Evolutionary conservation across 2,329 filamentous ascomycete species (phyloP), one percentile per base, ranked within the genome.

Genomic region (Colletotrichum cereale): DNA sequence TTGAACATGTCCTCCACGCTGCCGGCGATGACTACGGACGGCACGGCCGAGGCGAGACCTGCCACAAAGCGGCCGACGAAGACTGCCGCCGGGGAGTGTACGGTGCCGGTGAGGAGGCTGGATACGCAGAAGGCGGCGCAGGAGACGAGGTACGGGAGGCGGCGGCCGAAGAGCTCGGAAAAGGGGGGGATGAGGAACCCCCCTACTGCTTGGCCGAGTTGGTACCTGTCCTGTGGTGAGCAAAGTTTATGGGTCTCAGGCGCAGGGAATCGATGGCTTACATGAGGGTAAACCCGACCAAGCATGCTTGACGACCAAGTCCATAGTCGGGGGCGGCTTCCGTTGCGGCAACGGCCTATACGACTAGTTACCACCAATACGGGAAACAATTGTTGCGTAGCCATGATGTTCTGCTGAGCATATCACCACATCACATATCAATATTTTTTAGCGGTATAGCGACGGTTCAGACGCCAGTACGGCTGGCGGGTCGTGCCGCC

Each of bases 1-100:
- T 85, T 82, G 77, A 82, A 86, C 75, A 87, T 82, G 71, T 87
- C 85, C 70, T 87, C 85, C 40, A 87, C 80, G 61, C 82, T 85
- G 1, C 86, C 85, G 0, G 83, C 80, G 11, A 84, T 81, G 7
- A 87, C 83, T 29, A 84, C 83, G 0, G 84, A 81, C 2, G 85
- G 85, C 16, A 86, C 81, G 5, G 85, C 84, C 0, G 85, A 86
- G 12, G 84, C 76, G 6, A 85, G 73, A 0, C 86, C 86, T 4
- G 82, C 81, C 5, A 84, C 29, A 44, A 85, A 80, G 7, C 86
- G 80, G 31, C 84, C 83, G 2, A 84, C 53, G n/a, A 83, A 75
- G 2, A 84, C 79, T 0, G 77, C 80, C 1, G 79, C 71, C 2
- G 85, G 67, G 0, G 78, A 80, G 6, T 77, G 81, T 1, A 80